Evolutionary conservation across 2,329 filamentous ascomycete genomes (phyloP).

Genomic region (Verticillium isaacii): DNA sequence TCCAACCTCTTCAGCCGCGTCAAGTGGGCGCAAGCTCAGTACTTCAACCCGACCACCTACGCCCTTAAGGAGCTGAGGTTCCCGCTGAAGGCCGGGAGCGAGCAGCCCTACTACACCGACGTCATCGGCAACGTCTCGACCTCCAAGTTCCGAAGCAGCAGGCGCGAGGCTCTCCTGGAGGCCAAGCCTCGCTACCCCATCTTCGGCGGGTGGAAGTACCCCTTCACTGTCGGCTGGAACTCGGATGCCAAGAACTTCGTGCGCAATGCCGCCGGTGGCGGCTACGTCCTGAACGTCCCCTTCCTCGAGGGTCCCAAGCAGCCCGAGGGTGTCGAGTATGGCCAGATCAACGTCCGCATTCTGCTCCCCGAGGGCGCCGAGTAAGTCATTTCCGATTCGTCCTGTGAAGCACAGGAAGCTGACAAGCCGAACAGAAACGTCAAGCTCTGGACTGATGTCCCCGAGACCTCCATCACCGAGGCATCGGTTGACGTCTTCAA

Average conservation of each 20-base stretch:
- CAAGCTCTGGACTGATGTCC: conserved; percentile 70
- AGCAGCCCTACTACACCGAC: conserved; percentile 91
- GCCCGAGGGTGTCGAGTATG: conserved; percentile 80
- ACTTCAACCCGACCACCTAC: conserved; percentile 70
- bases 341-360: conserved; percentile 72
- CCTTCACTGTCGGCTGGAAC: conserved; percentile 96
- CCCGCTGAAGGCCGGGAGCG: conserved; percentile 72
- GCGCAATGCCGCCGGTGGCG: conserved; percentile 57
- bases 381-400: conserved; percentile 42
- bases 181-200: conserved; percentile 93
- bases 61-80: conserved; percentile 81
- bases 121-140: conserved; percentile 97
- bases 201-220: conserved; percentile 97
- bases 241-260: conserved; percentile 74
- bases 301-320: conserved; percentile 91
- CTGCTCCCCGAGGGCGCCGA: conserved; percentile 87
- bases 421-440: conserved; percentile 60
- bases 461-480: conserved; percentile 54
- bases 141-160: conserved; percentile 75
- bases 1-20: conserved; percentile 69
- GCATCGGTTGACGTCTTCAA: conserved; percentile 61
- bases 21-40: conserved; percentile 67
- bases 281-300: conserved; percentile 79
- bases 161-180: conserved; percentile 77
- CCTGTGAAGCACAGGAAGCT: conserved; percentile 8